Conservation (phyloP, 805 yeast genomes). For the Torulaspora indica region DNA sequence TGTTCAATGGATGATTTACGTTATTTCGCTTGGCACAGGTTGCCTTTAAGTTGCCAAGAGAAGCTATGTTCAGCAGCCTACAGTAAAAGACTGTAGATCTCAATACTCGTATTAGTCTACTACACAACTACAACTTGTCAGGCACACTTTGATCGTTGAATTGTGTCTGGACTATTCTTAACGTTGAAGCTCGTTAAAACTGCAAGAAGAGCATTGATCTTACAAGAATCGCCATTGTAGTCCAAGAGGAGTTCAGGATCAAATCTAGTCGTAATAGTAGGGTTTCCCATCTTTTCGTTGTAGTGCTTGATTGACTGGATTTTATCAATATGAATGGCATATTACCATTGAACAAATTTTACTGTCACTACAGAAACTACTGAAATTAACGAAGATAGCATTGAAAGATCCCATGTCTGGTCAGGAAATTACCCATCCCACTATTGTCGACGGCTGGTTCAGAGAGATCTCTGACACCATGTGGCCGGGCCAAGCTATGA, state of each 20-base stretch:
- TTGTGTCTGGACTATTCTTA: too few species aligned
- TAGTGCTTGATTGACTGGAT: too few species aligned
- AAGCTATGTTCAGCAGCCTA: not conserved
- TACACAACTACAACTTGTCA: too few species aligned
- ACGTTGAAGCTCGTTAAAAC: too few species aligned
- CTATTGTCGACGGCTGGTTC: slow-evolving; percentile 81
- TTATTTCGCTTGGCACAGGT: not conserved
- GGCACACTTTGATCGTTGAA: too few species aligned
- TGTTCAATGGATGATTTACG: not conserved
- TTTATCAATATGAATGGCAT: not conserved
- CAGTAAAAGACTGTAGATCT: not conserved
- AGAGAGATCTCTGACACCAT: slow-evolving; percentile 89
- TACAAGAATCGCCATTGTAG: too few species aligned
- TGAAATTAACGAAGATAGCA: not conserved
- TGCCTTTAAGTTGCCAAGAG: not conserved
- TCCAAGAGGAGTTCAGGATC: too few species aligned
- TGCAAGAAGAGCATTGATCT: too few species aligned
- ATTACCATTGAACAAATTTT: not conserved
- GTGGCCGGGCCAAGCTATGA: slow-evolving; percentile 99
- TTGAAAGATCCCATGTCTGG: slow-evolving; percentile 22
- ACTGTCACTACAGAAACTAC: not conserved
- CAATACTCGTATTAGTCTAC: too few species aligned
- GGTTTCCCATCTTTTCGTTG: too few species aligned
- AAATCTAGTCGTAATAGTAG: too few species aligned
- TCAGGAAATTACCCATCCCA: slow-evolving; percentile 40